These are phyloP conservation scores for Phytophthora citricola DNA, from an alignment of 352 stramenopile genomes.

Conservation along the genomic window DNA sequence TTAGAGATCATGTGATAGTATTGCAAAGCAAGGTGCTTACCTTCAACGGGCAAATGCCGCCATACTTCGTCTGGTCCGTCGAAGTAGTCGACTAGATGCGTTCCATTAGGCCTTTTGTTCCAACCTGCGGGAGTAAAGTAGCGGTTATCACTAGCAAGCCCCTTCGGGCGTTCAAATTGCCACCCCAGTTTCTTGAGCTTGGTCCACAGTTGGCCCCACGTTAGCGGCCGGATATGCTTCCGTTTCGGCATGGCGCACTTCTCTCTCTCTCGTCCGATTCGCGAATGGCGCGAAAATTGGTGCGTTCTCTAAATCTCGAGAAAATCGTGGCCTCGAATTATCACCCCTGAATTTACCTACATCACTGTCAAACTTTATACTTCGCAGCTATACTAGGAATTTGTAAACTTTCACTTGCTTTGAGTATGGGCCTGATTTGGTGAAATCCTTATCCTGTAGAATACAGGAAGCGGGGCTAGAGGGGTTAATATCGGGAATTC, in stretches of 20 bases:
- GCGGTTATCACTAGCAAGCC: slow-evolving; percentile 3
- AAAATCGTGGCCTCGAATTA: slow-evolving; percentile 1
- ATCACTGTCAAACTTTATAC: slow-evolving; percentile 7
- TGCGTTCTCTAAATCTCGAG: background rate
- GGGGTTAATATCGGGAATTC: background rate
- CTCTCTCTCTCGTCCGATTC: background rate
- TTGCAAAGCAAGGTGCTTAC: background rate
- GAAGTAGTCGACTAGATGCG: slow-evolving; percentile 10
- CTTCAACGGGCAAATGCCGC: background rate
- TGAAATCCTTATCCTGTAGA: background rate
- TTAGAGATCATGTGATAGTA: background rate
- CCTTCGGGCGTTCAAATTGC: slow-evolving; percentile 6
- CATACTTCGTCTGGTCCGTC: slow-evolving; percentile 9
- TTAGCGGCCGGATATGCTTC: background rate
- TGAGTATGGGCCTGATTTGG: background rate
- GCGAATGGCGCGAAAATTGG: slow-evolving; percentile 3
- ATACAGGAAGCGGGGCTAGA: background rate
- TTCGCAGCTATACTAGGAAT: background rate
- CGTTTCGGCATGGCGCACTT: slow-evolving; percentile 11
- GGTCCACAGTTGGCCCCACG: slow-evolving; percentile 1
- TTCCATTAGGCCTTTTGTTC: slow-evolving; percentile 4
- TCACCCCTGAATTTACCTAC: background rate
- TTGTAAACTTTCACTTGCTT: background rate
- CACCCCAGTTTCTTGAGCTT: slow-evolving; percentile 10
- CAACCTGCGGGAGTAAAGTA: slow-evolving; percentile 6